Evolutionary conservation across 108 stramenopile species (phyloP), one percentile per base, ranked within the genome.

Genomic region (Cyclotella atomus): DNA sequence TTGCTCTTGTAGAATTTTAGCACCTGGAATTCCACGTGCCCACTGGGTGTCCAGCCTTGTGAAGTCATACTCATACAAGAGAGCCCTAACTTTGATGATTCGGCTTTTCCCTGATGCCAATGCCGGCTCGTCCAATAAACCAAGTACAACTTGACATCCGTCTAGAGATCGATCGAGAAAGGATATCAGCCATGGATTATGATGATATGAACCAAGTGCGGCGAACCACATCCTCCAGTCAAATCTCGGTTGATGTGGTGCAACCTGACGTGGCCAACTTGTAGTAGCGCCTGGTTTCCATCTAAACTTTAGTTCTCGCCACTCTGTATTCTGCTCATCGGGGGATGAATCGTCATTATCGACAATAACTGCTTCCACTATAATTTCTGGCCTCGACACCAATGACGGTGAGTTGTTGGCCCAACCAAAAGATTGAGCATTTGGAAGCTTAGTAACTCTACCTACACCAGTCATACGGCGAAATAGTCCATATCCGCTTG

Each of bases 171-270:
- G 85, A 36, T 79, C 45, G 0, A 82, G 47, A 12, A 89, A 65
- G 30, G 72, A 57, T 23, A 92, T 36, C 10, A 86, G 45, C 91
- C 91, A 92, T 16, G 87, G 79, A 41, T 85, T 76, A 54, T 86
- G 75, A 33, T 86, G 71, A 63, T 83, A 77, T 12, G 30, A 52
- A 0, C 84, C 83, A 10, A 92, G 67, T 24, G 91, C 91, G 3
- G 91, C 91, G 66, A 92, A 92, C 91, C 91, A 92, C 87, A 89
- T 84, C 81, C 83, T 79, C 91, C 91, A 92, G 52, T 92, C 91
- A 24, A 92, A 75, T 27, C 81, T 35, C 30, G 74, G 74, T 59
- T 91, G 88, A 59, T 89, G 85, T 0, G 91, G 91, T 28, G 81
- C 85, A 3, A 85, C 73, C 56, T 81, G 85, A 27, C 17, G 50